Conservation (phyloP, 2,329 filamentous ascomycete genomes). For the Passalora sequoiae region DNA sequence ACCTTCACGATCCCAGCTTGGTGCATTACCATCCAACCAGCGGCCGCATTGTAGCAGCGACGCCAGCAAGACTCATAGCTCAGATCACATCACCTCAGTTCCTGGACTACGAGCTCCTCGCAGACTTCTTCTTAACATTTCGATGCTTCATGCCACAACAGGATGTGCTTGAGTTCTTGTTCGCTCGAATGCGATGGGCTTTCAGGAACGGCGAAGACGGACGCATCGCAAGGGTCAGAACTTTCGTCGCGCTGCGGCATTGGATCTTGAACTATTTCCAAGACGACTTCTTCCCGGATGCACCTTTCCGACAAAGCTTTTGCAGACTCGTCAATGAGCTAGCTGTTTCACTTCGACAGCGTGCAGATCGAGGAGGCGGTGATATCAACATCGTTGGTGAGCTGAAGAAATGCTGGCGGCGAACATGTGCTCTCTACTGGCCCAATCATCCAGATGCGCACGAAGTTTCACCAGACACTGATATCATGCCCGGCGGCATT, state of each 20-base stretch:
- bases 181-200: slow-evolving; percentile 83
- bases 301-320: slow-evolving; percentile 68
- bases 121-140: slow-evolving; percentile 96
- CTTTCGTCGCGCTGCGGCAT: slow-evolving; percentile 90
- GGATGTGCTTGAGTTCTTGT: slow-evolving; percentile 74
- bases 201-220: slow-evolving; percentile 69
- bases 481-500: slow-evolving; percentile 69
- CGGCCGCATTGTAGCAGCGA: slow-evolving; percentile 79
- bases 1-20: slow-evolving; percentile 74
- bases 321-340: slow-evolving; percentile 71
- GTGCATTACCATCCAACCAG: slow-evolving; percentile 72
- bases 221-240: slow-evolving; percentile 88
- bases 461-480: slow-evolving; percentile 51
- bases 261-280: slow-evolving; percentile 98
- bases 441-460: slow-evolving; percentile 60
- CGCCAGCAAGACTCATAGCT: slow-evolving; percentile 81
- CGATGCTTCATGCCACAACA: slow-evolving; percentile 74
- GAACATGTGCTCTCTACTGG: slow-evolving; percentile 87
- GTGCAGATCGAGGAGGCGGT: slow-evolving; percentile 51
- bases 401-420: slow-evolving; percentile 94
- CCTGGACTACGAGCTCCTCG: slow-evolving; percentile 92
- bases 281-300: slow-evolving; percentile 82
- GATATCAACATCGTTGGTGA: slow-evolving; percentile 86
- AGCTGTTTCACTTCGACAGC: slow-evolving; percentile 48
- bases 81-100: slow-evolving; percentile 96